Evolutionary conservation across 148 eudicot species (phyloP), one percentile per base, ranked within the genome.

Genomic region (Chenopodium suecicum): DNA sequence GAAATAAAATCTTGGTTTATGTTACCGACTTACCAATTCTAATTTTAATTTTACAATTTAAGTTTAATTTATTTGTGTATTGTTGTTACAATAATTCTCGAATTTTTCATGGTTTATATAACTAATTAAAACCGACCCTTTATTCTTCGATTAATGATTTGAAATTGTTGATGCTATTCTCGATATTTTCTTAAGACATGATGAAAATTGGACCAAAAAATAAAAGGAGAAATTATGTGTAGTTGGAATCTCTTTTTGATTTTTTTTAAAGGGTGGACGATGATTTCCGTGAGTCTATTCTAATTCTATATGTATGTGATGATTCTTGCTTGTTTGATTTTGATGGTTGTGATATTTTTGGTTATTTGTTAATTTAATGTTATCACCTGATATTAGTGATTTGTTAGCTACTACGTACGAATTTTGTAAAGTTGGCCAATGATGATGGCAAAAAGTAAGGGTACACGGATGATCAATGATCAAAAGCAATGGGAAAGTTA

Each of bases 201-300:
- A 50, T 50, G 16, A 50, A 50, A 9, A 9, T 50, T 50, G 13
- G 54, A 50, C 44, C 44, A 34, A 17, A 19, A 17, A 9, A 41
- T 37, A 22, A 72, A 44, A 72, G 46, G 13, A 44, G 4, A 44
- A 7, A 46, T 47, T 23, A n/a, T n/a, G 32, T 73, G 54, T 46
- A 23, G 29, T 48, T 73, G 46, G 32, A 73, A 23, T 73, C 76
- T 17, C 22, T 56, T 17, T 4, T 47, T 6, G 32, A 31, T 5
- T 41, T 44, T 46, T 73, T 3, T 32, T 14, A 76, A 76, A 76
- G 78, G 17, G 31, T 60, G 78, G 68, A 29, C 44, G 29, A 76
- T 76, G 50, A 31, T 76, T 76, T 76, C 46, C 78, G 67, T 60
- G 78, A 76, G 23, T 31, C 11, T 34, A 32, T 76, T 54, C 8